Evolutionary conservation across 805 yeast species (phyloP), one percentile per base, ranked within the genome.

Genomic region (Suhomyces kilbournensis): DNA sequence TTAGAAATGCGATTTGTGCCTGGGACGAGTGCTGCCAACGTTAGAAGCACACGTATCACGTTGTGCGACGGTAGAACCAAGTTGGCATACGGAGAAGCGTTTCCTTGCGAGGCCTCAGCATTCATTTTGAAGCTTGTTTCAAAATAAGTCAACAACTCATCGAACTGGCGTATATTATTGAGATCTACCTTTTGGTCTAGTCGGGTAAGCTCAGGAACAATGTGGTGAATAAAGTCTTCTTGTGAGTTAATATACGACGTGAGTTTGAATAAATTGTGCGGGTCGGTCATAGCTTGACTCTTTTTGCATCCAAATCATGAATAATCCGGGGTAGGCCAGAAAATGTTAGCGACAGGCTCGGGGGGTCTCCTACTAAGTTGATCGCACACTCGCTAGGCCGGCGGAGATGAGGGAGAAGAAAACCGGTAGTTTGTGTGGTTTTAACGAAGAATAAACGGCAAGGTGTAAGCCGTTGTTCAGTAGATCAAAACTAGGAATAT

Each of bases 21-120:
- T 9, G 70, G 64, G 43, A 61, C 52, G 38, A 75, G 58, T 0
- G 70, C 57, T 1, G 70, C 67, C 28, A 74, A 50, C 2, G 77
- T 71, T 26, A 72, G 50, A 20, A 74, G 49, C 6, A 74, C 56
- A 7, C 69, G 63, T 15, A 71, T 53, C 9, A 69, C 49, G 45
- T 60, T 54, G 7, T 50, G 44, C 3, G 72, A 64, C 3, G 75
- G 75, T n/a, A 64, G 57, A 8, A 44, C 49, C 50, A 62, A 35
- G 20, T 49, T 9, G 45, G 17, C 42, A 19, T 35, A 38, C 3
- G n/a, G 26, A 9, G n/a, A n/a, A 6, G 40, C 14, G 25, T 8
- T 28, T 12, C 17, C 25, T 5, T 3, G n/a, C 9, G 30, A 7
- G 9, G 40, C 32, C 17, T 40, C 46, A 7, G 17, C 20, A 39